These are phyloP conservation scores for Cryptosporidium viatorum DNA, from an alignment of 169 alveolate species.

Conservation along the genomic window DNA sequence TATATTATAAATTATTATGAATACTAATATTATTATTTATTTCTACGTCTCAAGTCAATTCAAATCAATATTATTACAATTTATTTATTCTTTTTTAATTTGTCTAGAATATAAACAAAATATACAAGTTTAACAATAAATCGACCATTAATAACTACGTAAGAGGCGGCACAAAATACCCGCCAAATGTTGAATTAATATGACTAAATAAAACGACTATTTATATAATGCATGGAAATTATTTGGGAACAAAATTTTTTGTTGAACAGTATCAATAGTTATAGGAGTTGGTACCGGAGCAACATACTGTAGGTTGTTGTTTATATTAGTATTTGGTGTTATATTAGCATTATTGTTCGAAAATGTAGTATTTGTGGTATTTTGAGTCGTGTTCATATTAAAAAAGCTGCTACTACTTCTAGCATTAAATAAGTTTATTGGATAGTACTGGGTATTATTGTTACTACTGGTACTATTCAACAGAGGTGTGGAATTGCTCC, in stretches of 20 bases:
- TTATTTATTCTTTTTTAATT: background rate
- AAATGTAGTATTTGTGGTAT: background rate
- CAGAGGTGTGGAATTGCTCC: conserved; percentile 9
- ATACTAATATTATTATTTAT: background rate
- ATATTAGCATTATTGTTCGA: background rate
- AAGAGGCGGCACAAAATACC: background rate
- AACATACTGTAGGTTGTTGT: conserved; percentile 1
- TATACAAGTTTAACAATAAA: background rate
- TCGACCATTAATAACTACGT: background rate
- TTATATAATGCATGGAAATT: conserved; percentile 27
- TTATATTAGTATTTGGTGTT: background rate
- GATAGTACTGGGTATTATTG: background rate
- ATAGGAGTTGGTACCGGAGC: conserved; percentile 47
- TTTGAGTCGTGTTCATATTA: background rate
- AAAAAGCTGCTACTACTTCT: conserved; percentile 4
- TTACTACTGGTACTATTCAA: background rate
- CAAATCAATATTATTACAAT: background rate
- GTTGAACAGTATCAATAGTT: conserved; percentile 24
- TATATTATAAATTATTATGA: background rate
- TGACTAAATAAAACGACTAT: background rate
- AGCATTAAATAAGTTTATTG: background rate
- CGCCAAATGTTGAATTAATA: background rate
- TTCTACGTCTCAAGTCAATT: conserved; percentile 23
- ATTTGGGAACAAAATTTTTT: conserved; percentile 27
- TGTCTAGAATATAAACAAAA: background rate